Conservation (phyloP, 208 protist species). For the Acanthamoeba healyi region DNA sequence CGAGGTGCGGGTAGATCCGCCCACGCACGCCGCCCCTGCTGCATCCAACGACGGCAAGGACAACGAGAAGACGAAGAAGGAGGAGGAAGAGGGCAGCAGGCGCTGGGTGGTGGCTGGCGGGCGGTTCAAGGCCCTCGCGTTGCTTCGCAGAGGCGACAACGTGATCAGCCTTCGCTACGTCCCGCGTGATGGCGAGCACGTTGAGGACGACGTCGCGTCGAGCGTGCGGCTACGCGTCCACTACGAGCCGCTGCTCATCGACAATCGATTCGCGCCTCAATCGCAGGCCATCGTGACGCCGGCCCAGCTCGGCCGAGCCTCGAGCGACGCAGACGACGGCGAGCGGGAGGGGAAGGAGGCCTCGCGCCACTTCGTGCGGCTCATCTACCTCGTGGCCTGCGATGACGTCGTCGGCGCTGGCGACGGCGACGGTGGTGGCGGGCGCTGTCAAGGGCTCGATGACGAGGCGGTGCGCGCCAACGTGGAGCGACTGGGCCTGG, state of each 20-base stretch:
- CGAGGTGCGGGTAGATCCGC: background rate
- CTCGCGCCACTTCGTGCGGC: conserved; percentile 32
- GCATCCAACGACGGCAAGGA: background rate
- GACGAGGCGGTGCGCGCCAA: background rate
- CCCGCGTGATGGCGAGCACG: background rate
- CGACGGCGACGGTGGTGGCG: background rate
- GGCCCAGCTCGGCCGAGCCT: background rate
- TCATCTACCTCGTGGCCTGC: background rate
- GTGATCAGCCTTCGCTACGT: background rate
- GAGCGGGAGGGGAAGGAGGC: background rate
- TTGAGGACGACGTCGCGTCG: background rate
- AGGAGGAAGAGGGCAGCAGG: background rate
- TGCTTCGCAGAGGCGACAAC: background rate
- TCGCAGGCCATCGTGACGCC: background rate
- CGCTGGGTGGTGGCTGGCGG: background rate
- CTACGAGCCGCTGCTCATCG: conserved; percentile 23
- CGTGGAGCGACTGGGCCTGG: background rate
- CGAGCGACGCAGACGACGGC: background rate
- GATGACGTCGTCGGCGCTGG: background rate
- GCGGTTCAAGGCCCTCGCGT: background rate
- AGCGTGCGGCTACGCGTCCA: background rate
- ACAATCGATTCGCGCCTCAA: background rate
- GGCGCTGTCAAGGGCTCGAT: background rate
- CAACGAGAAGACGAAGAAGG: background rate
- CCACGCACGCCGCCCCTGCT: too few species aligned